Evolutionary conservation across 345 rosid genomes (phyloP).

Genomic region (Microthlaspi erraticum): DNA sequence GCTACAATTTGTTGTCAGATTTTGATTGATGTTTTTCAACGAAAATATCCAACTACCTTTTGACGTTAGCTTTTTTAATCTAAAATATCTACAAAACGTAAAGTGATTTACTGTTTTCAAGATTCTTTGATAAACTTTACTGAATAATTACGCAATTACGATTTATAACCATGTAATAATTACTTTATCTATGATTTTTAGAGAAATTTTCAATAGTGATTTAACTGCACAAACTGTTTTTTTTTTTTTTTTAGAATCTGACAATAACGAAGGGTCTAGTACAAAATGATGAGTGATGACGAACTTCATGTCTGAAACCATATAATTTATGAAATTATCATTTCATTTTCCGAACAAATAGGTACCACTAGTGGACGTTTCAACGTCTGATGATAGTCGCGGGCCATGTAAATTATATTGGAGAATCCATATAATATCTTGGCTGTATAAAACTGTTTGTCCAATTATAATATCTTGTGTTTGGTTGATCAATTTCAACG

Average conservation of each 20-base stretch:
- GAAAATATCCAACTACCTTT: conserved; percentile 34
- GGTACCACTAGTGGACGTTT: conserved; percentile 42
- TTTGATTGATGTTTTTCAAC: conserved; percentile 33
- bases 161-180: conserved; percentile 3
- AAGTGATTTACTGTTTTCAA: conserved; percentile 26
- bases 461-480: background rate
- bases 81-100: conserved; percentile 35
- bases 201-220: background rate
- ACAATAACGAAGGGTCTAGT: background rate
- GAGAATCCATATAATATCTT: conserved; percentile 39
- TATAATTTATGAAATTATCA: conserved; percentile 26
- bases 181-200: background rate
- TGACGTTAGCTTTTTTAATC: conserved; percentile 16
- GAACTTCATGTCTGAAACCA: conserved; percentile 31
- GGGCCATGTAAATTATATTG: conserved; percentile 35
- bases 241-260: background rate
- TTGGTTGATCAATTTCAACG: conserved; percentile 25
- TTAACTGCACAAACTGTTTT: background rate
- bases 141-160: conserved; percentile 31
- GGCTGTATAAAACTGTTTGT: background rate
- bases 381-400: conserved; percentile 39
- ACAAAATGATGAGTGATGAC: conserved; percentile 40
- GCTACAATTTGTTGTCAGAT: conserved; percentile 7
- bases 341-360: conserved; percentile 34
- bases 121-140: conserved; percentile 38